Conservation (phyloP, 1,284 basidiomycete species). For the Boletellus deceptivus region DNA sequence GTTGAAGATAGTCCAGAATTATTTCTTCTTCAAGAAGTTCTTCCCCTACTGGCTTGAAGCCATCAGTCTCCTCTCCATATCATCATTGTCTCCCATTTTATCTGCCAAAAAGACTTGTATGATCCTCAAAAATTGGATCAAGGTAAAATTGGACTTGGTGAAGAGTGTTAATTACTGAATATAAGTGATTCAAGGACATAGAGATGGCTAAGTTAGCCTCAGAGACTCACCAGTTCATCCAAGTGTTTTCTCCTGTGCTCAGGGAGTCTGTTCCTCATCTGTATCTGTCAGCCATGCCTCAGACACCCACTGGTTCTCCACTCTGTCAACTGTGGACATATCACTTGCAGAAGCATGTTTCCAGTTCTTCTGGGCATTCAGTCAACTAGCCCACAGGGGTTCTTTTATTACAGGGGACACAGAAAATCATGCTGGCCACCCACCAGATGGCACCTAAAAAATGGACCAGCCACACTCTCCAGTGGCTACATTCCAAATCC, state of each 20-base stretch:
- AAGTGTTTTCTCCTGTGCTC: neutral
- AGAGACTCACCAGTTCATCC: neutral
- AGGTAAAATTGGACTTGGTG: neutral
- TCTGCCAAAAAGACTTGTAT: neutral
- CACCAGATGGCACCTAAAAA: neutral
- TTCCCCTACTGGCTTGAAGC: neutral
- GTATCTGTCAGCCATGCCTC: neutral
- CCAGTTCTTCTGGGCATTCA: neutral
- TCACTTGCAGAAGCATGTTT: neutral
- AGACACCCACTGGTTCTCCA: neutral
- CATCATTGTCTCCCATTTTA: neutral
- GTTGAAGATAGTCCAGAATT: neutral
- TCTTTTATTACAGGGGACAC: neutral
- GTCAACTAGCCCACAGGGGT: neutral
- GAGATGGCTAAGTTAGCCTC: neutral
- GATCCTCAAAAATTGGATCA: neutral
- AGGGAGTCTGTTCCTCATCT: neutral
- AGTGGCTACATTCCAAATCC: too few species aligned
- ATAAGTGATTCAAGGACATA: neutral
- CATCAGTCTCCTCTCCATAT: neutral
- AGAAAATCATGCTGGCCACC: neutral
- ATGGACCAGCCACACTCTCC: neutral
- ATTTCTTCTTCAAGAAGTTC: neutral
- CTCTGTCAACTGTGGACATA: neutral
- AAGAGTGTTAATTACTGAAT: neutral